Evolutionary conservation across 306 rosid species (phyloP).

Genomic region (Cajanus cajan): DNA sequence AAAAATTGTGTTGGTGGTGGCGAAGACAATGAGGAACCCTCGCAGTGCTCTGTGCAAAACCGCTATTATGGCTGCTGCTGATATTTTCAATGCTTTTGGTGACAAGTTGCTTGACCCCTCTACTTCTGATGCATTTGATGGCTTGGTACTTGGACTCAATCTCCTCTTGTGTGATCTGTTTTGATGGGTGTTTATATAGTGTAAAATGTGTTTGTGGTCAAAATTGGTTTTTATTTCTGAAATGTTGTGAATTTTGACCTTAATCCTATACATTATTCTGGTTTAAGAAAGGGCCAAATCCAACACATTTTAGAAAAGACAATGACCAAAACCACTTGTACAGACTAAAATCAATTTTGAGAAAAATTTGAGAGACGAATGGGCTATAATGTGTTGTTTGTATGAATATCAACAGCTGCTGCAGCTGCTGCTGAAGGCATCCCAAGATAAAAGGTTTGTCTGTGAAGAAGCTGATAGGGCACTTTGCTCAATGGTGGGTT

Average conservation of each 20-base stretch:
- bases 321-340: neutral
- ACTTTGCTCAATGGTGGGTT: conserved; percentile 57
- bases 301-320: neutral
- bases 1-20: conserved; percentile 59
- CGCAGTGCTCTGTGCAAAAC: conserved; percentile 92
- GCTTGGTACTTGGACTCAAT: conserved; percentile 51
- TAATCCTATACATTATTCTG: neutral
- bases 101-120: conserved; percentile 65
- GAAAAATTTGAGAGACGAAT: neutral
- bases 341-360: neutral
- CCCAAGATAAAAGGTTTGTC: conserved; percentile 86
- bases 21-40: conserved; percentile 89
- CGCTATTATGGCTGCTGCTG: conserved; percentile 90
- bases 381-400: conserved; percentile 26
- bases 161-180: neutral
- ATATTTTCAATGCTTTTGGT: conserved; percentile 71
- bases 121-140: conserved; percentile 63
- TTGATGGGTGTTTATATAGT: neutral
- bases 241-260: neutral
- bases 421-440: conserved; percentile 80
- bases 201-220: neutral
- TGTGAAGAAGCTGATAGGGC: conserved; percentile 94
- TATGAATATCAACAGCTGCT: conserved; percentile 50
- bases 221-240: neutral
- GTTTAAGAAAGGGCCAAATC: neutral